phyloP scores from a whole-genome alignment of 164 flowering plant species.

The Nymphaea thermarum region DNA sequence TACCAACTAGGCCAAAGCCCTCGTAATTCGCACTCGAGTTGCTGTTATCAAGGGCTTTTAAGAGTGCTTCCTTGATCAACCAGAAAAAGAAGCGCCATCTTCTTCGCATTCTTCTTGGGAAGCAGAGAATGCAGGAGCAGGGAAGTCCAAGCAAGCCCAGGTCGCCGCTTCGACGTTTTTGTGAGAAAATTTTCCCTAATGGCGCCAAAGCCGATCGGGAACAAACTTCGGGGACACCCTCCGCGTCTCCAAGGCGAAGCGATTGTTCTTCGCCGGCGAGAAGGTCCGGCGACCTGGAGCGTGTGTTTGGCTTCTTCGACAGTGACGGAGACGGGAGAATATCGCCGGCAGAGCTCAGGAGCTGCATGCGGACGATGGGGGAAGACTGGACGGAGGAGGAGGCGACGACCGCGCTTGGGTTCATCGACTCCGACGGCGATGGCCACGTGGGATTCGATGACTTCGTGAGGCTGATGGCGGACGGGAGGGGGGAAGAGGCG shows the following conservation, averaged over 20 bases:
- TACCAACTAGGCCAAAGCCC: no score
- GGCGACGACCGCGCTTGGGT: conserved; percentile 4
- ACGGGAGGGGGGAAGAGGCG: conserved; percentile 10
- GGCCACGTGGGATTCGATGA: conserved; percentile 11
- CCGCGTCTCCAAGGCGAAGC: not conserved
- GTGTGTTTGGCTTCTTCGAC: conserved; percentile 22
- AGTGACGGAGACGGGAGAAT: conserved; percentile 20
- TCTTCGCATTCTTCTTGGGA: not conserved
- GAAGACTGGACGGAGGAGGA: conserved; percentile 5
- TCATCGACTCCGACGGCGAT: conserved; percentile 9
- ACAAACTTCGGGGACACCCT: not conserved
- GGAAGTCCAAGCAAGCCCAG: not conserved
- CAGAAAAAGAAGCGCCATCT: not conserved
- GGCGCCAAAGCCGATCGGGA: not conserved
- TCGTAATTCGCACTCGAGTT: no score
- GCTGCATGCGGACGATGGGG: conserved; percentile 8
- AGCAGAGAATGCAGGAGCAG: not conserved
- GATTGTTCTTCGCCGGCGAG: not conserved
- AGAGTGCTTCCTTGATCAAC: no score
- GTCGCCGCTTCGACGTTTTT: not conserved
- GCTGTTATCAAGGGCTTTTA: no score
- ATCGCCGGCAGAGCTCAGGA: conserved; percentile 14
- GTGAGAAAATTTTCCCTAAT: not conserved
- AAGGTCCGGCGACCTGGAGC: not conserved
- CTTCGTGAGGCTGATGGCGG: conserved; percentile 6